Conservation (phyloP, 1,284 basidiomycete genomes). For the Athelia sp. region DNA sequence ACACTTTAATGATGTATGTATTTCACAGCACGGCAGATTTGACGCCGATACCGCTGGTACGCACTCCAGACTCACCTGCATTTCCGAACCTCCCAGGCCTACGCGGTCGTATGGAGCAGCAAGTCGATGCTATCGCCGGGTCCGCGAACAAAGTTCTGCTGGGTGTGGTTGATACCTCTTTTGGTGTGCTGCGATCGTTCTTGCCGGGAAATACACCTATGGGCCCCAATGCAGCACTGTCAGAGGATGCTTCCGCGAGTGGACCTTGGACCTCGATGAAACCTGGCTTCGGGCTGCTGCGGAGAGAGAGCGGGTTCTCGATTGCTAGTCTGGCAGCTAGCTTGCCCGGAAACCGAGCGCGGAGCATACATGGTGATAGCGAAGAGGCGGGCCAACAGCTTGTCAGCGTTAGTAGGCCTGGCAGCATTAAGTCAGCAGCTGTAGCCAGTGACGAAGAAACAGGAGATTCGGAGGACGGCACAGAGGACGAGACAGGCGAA, state of each 20-base stretch:
- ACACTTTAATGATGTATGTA: no score
- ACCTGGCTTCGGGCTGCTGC: conserved; percentile 55
- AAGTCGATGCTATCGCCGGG: conserved; percentile 77
- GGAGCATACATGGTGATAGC: conserved; percentile 20
- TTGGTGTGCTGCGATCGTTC: conserved; percentile 75
- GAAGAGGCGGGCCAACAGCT: conserved; percentile 65
- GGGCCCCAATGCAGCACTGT: neutral
- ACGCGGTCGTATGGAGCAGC: conserved; percentile 75
- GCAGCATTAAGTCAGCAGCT: conserved; percentile 40
- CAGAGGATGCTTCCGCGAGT: conserved; percentile 16
- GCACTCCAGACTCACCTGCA: conserved; percentile 13
- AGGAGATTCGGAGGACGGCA: conserved; percentile 27
- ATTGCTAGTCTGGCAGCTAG: conserved; percentile 66
- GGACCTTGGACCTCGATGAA: conserved; percentile 31
- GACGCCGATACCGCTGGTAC: conserved; percentile 65
- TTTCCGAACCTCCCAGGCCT: conserved; percentile 31
- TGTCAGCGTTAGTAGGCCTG: conserved; percentile 55
- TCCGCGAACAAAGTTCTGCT: conserved; percentile 83
- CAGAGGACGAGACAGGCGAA: conserved; percentile 29
- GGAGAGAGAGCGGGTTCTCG: conserved; percentile 71
- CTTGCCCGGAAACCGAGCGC: conserved; percentile 38
- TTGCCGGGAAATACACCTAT: conserved; percentile 23
- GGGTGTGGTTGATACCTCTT: conserved; percentile 81
- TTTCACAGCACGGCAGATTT: conserved; percentile 61
- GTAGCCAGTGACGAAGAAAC: conserved; percentile 19